Base-by-base conservation (phyloP, 169 alveolate species). In the Plasmodium sp. region DNA sequence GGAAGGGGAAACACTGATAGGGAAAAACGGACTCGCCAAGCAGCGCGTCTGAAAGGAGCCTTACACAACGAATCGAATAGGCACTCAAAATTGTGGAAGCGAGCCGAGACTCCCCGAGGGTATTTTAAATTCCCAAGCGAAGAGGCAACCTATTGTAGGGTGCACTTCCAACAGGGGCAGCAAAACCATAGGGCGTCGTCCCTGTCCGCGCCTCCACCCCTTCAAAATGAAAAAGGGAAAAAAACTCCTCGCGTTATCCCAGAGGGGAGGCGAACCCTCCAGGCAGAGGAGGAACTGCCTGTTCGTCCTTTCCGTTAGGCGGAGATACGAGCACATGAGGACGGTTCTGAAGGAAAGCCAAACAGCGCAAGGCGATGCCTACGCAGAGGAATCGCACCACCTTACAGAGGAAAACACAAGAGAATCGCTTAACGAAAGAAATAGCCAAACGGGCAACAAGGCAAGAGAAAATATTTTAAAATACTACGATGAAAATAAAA, bases 401-500 rank as follows among this genome's bases (percentile, higher is more conserved):
- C 3, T 3, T 43, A 31, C 36, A 6, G 48, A 41, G 22, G 84
- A 84, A 43, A 71, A 39, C 18, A 27, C 12, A 27, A 73, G 54
- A 3, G 27, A 36, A 6, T 5, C n/a, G 14, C 5, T 45, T 81
- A 14, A 31, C 27, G 41, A 51, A 16, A 41, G 62, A 9, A 81
- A 14, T 58, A 27, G 6, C 6, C 41, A 81, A 9, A 51, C 33
- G 56, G 34, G n/a, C 34, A 74, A 45, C 34, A 34, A 74, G 14
- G 79, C 22, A 81, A 22, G 33, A 81, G 67, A 84, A 36, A 84
- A 86, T 10, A 75, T 75, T 71, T 51, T 92, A 41, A 71, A 72
- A 10, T 81, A 92, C 31, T 83, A 81, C 45, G 82, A 92, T 62
- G 79, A 73, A 14, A 83, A 81, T 51, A 92, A 82, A 71, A 92